Conservation (phyloP, 78 protist species). For the Andalucia godoyi region DNA sequence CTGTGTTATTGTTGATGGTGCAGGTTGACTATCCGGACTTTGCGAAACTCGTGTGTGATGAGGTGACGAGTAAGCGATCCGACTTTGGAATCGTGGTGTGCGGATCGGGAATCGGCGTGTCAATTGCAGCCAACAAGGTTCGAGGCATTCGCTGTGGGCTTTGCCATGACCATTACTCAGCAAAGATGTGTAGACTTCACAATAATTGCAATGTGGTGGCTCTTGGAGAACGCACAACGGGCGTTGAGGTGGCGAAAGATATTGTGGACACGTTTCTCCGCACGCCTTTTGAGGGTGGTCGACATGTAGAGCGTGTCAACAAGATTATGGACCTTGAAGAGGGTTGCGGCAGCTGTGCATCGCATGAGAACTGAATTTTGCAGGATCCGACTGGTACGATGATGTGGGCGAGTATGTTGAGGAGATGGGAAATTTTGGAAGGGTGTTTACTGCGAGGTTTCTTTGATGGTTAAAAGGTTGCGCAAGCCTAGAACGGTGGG, state of each 20-base stretch:
- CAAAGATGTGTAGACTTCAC: conserved; percentile 31
- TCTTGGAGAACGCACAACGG: conserved; percentile 43
- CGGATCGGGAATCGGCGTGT: conserved; percentile 60
- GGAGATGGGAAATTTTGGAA: too few relatives aligned
- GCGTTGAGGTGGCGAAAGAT: conserved; percentile 29
- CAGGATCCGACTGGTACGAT: too few relatives aligned
- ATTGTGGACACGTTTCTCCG: conserved; percentile 20
- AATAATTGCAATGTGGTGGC: conserved; percentile 50
- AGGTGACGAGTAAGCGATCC: neutral
- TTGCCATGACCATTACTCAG: conserved; percentile 41
- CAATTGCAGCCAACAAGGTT: conserved; percentile 59
- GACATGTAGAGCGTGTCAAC: conserved; percentile 8
- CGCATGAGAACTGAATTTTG: too few relatives aligned
- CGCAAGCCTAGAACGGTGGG: too few relatives aligned
- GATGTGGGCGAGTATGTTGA: too few relatives aligned
- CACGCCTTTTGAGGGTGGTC: conserved; percentile 34
- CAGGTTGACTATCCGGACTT: conserved; percentile 48
- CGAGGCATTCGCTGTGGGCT: conserved; percentile 47
- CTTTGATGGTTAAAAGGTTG: too few relatives aligned
- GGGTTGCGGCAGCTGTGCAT: too few relatives aligned
- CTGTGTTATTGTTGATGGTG: too few relatives aligned
- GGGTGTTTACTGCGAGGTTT: too few relatives aligned
- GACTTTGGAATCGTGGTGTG: conserved; percentile 42
- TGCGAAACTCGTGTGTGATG: neutral
- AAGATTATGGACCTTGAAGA: conserved; percentile 8